Base-by-base conservation (phyloP, 257 asterid genomes). In the Rhazya stricta region DNA sequence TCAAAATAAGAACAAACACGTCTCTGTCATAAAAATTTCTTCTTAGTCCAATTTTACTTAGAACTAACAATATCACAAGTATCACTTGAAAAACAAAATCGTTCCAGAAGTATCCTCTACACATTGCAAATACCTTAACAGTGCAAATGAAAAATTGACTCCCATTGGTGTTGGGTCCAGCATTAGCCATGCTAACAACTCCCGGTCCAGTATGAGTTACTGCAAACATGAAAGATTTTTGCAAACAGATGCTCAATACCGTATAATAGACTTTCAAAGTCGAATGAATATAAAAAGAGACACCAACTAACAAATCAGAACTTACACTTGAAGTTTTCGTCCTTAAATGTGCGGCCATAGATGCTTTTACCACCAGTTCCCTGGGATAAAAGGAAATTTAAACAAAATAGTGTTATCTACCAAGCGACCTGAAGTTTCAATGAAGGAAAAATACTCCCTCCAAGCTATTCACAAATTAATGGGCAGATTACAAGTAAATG, bases 291-390 rank as follows among this genome's bases (percentile, higher is more conserved):
- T 61, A 69, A 58, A 74, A 54, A 62, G 30, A 61, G n/a, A 73
- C 54, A 65, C 36, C 41, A 79, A 76, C 76, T 60, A 71, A 71
- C 46, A 73, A 67, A 60, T 36, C 42, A 48, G 69, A 79, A 88
- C 98, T 86, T 88, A 94, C 98, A 76, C 9, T 88, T 85, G 84
- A 94, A 94, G 89, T 92, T 94, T 79, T 94, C 99, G 80, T 94
- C 99, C 83, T 91, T 90, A 76, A 94, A 94, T 23, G 91, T 94
- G 76, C 97, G 96, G 0, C 98, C 98, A 54, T 94, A 92, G 58
- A 92, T 94, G 88, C 99, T 92, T 81, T 94, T 92, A 39, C 99
- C 99, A 80, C 99, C 99, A 41, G 97, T 92, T 74, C 97, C 99
- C 99, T 92, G 84, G 45, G 73, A 79, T 60, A 25, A 76, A 41